Conservation (phyloP, 768 basidiomycete genomes). For the Tulasnella sp. region DNA sequence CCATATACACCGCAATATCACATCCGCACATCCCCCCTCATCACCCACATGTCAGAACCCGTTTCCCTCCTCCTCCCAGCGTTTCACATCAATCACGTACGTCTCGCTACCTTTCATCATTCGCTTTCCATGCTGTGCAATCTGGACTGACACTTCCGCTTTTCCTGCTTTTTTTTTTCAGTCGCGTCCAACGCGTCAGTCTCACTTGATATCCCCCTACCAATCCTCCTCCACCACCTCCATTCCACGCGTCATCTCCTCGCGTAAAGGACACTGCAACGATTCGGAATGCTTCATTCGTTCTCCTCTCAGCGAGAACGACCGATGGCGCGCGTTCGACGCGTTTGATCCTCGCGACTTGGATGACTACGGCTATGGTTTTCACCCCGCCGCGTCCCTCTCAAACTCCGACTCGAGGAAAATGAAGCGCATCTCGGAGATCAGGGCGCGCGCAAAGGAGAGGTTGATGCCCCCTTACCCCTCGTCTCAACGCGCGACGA, state of each 20-base stretch:
- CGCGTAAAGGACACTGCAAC: conserved; percentile 5
- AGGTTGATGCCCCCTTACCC: conserved; percentile 11
- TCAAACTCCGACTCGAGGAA: not conserved
- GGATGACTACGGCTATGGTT: conserved; percentile 1
- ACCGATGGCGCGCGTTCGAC: conserved; percentile 14
- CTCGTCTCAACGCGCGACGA: not conserved
- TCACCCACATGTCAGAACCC: too few species aligned
- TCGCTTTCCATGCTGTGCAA: too few species aligned
- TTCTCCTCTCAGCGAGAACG: not conserved
- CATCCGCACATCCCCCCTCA: too few species aligned
- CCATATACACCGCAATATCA: too few species aligned
- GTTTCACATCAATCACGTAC: too few species aligned
- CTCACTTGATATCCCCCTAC: too few species aligned
- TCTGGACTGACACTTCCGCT: too few species aligned
- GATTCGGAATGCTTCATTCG: conserved; percentile 8
- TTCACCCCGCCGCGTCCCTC: not conserved
- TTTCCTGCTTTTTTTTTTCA: too few species aligned
- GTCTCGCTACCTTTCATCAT: too few species aligned
- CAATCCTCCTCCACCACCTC: not conserved
- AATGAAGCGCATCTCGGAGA: not conserved
- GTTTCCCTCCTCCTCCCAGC: too few species aligned
- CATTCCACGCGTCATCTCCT: not conserved
- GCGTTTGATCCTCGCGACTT: conserved; percentile 7
- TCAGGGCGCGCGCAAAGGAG: conserved; percentile 12
- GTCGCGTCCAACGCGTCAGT: too few species aligned